phyloP scores from a whole-genome alignment of 1,139 yeast genomes.

The Oligophagozyma castellii region DNA sequence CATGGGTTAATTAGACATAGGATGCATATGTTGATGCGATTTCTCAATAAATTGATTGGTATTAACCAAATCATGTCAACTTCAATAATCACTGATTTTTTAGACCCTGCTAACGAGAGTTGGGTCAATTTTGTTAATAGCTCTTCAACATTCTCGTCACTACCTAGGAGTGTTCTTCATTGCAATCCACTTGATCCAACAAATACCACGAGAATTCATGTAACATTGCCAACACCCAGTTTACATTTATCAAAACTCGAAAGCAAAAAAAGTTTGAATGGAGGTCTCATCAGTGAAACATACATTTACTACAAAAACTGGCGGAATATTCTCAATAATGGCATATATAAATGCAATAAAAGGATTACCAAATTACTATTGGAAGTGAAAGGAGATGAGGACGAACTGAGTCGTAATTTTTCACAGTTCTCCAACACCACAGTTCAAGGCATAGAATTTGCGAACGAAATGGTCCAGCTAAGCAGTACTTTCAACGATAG shows the following conservation, averaged over 20 bases:
- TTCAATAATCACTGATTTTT: constrained; percentile 56
- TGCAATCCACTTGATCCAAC: constrained; percentile 41
- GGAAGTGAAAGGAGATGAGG: constrained; percentile 38
- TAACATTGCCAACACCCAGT: constrained; percentile 41
- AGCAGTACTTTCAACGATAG: constrained; percentile 75
- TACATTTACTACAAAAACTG: constrained; percentile 35
- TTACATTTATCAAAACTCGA: constrained; percentile 2
- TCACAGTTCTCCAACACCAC: constrained; percentile 47
- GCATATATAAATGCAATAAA: constrained; percentile 55
- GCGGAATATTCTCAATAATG: constrained; percentile 39
- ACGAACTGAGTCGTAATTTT: constrained; percentile 29
- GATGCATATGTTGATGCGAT: constrained; percentile 21
- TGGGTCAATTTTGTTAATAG: constrained; percentile 45
- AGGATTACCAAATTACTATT: constrained; percentile 46
- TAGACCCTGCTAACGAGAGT: constrained; percentile 65
- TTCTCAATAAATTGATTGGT: constrained; percentile 17
- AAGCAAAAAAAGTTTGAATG: too few relatives aligned
- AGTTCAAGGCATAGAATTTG: constrained; percentile 27
- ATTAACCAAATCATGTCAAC: constrained; percentile 31
- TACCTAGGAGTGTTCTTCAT: constrained; percentile 40
- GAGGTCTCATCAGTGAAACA: constrained; percentile 6
- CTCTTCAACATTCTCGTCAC: constrained; percentile 42
- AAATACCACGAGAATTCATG: constrained; percentile 41
- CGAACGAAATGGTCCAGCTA: constrained; percentile 47
- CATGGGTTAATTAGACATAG: constrained; percentile 25